Evolutionary conservation across 768 basidiomycete species (phyloP).

Genomic region (Boletus rubroflammeus): DNA sequence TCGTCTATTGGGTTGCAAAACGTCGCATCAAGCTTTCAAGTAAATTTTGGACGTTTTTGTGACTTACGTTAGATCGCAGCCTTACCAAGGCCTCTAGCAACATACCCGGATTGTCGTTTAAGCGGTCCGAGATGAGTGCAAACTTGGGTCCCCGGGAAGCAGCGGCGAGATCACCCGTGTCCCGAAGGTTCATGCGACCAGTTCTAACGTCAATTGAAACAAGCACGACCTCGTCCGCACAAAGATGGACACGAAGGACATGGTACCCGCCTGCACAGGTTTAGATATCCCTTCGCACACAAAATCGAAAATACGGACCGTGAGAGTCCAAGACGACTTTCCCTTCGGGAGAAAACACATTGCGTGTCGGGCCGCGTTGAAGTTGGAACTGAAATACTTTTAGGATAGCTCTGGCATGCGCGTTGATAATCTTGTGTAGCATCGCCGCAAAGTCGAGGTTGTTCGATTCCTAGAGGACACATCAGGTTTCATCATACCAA

Average conservation of each 20-base stretch:
- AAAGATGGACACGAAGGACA: slow-evolving; percentile 65
- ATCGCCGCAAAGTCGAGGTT: slow-evolving; percentile 74
- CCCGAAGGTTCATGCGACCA: slow-evolving; percentile 72
- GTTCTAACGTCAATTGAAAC: slow-evolving; percentile 79
- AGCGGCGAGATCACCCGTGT: slow-evolving; percentile 77
- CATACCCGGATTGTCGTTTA: slow-evolving; percentile 67
- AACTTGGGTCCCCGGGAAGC: slow-evolving; percentile 71
- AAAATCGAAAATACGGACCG: slow-evolving; percentile 37
- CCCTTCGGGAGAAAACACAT: slow-evolving; percentile 60
- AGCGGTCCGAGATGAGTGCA: slow-evolving; percentile 47
- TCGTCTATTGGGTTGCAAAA: slow-evolving; percentile 53
- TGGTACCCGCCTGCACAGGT: slow-evolving; percentile 44
- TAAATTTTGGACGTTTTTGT: background rate
- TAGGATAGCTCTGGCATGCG: slow-evolving; percentile 64
- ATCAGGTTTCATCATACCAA: background rate
- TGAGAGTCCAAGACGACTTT: slow-evolving; percentile 54
- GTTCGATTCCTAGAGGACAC: slow-evolving; percentile 48
- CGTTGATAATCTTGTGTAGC: slow-evolving; percentile 57
- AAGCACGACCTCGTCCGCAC: slow-evolving; percentile 71
- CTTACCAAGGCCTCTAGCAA: slow-evolving; percentile 55
- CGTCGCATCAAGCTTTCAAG: background rate
- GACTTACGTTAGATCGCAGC: slow-evolving; percentile 61
- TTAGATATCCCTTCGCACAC: background rate
- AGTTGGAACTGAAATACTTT: slow-evolving; percentile 53
- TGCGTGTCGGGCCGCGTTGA: slow-evolving; percentile 45